phyloP scores from a whole-genome alignment of 345 rosid species.

The Microthlaspi erraticum region DNA sequence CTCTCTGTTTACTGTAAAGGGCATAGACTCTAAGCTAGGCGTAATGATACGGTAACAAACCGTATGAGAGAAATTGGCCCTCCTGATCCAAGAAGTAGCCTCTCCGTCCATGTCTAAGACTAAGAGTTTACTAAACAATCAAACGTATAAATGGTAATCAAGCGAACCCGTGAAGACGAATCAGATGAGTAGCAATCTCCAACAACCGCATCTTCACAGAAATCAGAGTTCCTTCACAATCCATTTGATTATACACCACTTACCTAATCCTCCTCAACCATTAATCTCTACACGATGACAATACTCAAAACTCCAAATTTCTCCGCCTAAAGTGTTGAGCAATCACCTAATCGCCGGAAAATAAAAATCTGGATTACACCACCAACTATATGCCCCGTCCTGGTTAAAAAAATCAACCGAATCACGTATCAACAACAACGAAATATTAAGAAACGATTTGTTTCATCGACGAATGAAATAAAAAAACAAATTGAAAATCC shows the following conservation, averaged over 20 bases:
- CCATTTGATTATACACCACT: constrained; percentile 17
- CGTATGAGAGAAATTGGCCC: constrained; percentile 75
- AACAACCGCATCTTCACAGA: constrained; percentile 40
- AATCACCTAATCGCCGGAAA: constrained; percentile 38
- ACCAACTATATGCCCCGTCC: constrained; percentile 40
- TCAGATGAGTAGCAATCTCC: constrained; percentile 23
- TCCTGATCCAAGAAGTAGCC: constrained; percentile 72
- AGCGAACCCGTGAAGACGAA: constrained; percentile 42
- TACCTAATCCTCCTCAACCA: constrained; percentile 10
- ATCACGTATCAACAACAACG: neutral
- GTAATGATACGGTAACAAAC: constrained; percentile 66
- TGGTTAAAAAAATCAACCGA: constrained; percentile 18
- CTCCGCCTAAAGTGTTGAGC: constrained; percentile 47
- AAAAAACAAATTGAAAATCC: no score
- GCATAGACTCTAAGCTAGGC: constrained; percentile 50
- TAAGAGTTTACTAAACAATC: constrained; percentile 11
- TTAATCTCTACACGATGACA: neutral
- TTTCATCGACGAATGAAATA: neutral
- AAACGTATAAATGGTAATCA: constrained; percentile 7
- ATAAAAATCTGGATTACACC: constrained; percentile 50
- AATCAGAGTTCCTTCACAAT: constrained; percentile 33
- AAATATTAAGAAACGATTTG: constrained; percentile 13
- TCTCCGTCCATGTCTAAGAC: constrained; percentile 59
- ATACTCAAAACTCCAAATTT: neutral
- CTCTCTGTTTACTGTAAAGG: constrained; percentile 36